phyloP scores from a whole-genome alignment of 768 basidiomycete genomes.

The Lanmaoa pseudosensibilis region DNA sequence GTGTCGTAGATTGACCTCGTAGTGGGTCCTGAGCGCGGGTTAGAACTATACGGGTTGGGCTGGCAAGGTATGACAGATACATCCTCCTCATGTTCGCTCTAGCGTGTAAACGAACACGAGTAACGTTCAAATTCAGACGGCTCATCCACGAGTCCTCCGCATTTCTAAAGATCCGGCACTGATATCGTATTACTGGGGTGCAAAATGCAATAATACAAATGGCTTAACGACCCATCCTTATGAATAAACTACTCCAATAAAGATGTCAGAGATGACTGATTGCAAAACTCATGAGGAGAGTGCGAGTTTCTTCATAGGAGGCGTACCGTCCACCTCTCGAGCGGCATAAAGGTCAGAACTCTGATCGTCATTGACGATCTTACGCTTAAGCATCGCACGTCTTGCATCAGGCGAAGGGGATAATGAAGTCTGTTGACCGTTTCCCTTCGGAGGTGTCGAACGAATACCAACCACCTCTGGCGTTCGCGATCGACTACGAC shows the following conservation, averaged over 20 bases:
- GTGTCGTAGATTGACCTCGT: too few species aligned
- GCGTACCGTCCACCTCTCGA: conserved; percentile 48
- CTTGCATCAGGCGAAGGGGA: conserved; percentile 57
- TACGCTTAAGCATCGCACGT: conserved; percentile 68
- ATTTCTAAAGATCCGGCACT: not conserved
- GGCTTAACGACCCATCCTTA: conserved; percentile 22
- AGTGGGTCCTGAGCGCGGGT: too few species aligned
- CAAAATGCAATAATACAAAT: conserved; percentile 27
- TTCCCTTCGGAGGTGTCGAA: conserved; percentile 39
- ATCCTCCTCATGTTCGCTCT: too few species aligned
- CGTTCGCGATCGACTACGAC: conserved; percentile 72
- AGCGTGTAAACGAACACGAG: not conserved
- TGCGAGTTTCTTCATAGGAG: conserved; percentile 68
- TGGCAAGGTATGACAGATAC: too few species aligned
- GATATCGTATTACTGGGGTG: conserved; percentile 20
- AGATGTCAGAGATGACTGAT: conserved; percentile 18
- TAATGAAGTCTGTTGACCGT: conserved; percentile 36
- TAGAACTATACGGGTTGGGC: too few species aligned
- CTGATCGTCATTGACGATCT: conserved; percentile 56
- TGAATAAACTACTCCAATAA: conserved; percentile 37
- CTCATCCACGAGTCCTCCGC: not conserved
- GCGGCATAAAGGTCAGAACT: conserved; percentile 32
- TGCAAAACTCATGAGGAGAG: conserved; percentile 35
- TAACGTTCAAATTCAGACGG: not conserved
- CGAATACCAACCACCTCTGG: conserved; percentile 54